A percentile compares a stretch with the other conserved stretches of the same genome.
phyloP scores from a whole-genome alignment of 2,329 filamentous ascomycete species.

The Cladosporium sp. region DNA sequence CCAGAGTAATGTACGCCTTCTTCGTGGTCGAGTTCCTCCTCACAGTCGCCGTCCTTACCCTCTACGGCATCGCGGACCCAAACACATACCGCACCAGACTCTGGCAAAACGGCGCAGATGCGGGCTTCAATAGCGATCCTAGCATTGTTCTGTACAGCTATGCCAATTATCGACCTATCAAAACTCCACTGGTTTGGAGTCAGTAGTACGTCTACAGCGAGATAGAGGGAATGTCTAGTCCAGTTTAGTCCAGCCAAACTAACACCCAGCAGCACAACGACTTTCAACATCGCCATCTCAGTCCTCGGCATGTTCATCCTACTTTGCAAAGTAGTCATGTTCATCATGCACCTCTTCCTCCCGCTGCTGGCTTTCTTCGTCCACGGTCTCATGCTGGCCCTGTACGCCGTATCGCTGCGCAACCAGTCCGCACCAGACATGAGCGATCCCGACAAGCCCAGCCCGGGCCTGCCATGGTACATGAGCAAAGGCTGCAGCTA shows the following conservation, averaged over 20 bases:
- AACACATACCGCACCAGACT: conserved; percentile 71
- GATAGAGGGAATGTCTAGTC: not conserved
- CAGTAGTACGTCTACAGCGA: conserved; percentile 61
- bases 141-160: conserved; percentile 70
- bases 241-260: conserved; percentile 1
- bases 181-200: conserved; percentile 72
- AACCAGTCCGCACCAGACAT: conserved; percentile 75
- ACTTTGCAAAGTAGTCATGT: conserved; percentile 68
- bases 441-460: conserved; percentile 64
- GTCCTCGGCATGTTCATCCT: conserved; percentile 76
- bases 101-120: conserved; percentile 71
- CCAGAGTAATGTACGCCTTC: conserved; percentile 56
- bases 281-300: conserved; percentile 75
- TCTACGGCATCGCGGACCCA: conserved; percentile 73
- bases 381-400: conserved; percentile 58
- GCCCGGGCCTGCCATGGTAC: conserved; percentile 71
- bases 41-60: conserved; percentile 65
- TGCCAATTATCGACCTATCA: conserved; percentile 67
- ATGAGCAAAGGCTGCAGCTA: conserved; percentile 66
- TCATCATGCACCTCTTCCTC: conserved; percentile 70
- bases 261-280: conserved; percentile 60
- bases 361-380: conserved; percentile 64
- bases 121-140: conserved; percentile 75
- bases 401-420: conserved; percentile 68
- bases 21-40: conserved; percentile 67